These are phyloP conservation scores for Gynostemma pentaphyllum DNA, from an alignment of 306 rosid species.

Conservation along the genomic window DNA sequence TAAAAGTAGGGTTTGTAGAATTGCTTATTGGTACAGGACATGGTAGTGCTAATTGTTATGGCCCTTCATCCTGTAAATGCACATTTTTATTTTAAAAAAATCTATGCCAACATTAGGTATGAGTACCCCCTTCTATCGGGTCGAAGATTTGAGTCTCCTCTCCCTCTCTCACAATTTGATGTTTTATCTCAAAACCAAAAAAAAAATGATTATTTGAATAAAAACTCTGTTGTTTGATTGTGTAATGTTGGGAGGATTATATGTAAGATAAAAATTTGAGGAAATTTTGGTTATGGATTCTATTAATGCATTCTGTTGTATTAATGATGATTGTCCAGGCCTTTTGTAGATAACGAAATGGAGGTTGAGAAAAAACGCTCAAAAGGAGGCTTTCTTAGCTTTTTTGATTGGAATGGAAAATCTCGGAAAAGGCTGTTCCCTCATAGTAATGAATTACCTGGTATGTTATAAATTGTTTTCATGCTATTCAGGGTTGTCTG, in stretches of 20 bases:
- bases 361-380: constrained; percentile 74
- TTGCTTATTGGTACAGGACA: background rate
- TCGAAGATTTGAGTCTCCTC: too few species aligned
- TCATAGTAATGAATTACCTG: constrained; percentile 32
- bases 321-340: background rate
- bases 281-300: constrained; percentile 4
- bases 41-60: background rate
- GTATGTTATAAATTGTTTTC: constrained; percentile 19
- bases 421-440: constrained; percentile 63
- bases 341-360: constrained; percentile 24
- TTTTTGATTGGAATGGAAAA: constrained; percentile 92
- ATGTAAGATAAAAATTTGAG: background rate
- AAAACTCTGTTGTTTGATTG: background rate
- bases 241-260: background rate
- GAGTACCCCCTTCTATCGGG: too few species aligned
- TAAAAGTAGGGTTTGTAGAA: constrained; percentile 3
- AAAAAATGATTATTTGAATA: too few species aligned
- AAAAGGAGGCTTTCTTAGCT: constrained; percentile 73
- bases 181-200: too few species aligned
- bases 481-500: background rate
- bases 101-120: too few species aligned
- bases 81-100: background rate
- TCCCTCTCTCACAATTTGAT: too few species aligned
- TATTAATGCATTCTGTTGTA: background rate
- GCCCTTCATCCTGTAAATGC: too few species aligned